phyloP scores from a whole-genome alignment of 2,329 filamentous ascomycete species.

The Aspergillus fumigatus region DNA sequence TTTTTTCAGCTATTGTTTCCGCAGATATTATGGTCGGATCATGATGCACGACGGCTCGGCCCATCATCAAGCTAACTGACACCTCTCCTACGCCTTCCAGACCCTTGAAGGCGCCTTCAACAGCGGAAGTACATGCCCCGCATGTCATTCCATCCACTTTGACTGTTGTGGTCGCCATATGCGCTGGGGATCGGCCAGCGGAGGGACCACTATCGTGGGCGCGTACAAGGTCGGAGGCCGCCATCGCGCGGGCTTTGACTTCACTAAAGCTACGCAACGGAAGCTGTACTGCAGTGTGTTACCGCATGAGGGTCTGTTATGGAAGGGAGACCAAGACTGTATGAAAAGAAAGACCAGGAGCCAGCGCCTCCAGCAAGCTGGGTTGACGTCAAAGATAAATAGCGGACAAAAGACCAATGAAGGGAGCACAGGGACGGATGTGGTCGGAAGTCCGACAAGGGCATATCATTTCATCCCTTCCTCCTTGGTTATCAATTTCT shows the following conservation, averaged over 20 bases:
- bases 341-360: not conserved
- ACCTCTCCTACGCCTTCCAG: constrained; percentile 78
- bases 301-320: constrained; percentile 15
- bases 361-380: not conserved
- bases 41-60: constrained; percentile 90
- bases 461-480: not conserved
- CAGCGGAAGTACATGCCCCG: constrained; percentile 90
- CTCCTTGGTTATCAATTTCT: not conserved
- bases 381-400: not conserved
- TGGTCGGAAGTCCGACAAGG: constrained; percentile 2
- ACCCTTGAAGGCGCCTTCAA: constrained; percentile 83
- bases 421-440: constrained; percentile 6
- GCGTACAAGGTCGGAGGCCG: constrained; percentile 14
- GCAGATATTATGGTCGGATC: constrained; percentile 69
- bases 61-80: constrained; percentile 90
- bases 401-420: not conserved
- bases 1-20: constrained; percentile 74
- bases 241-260: constrained; percentile 14
- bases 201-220: constrained; percentile 14
- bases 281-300: constrained; percentile 7
- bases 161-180: constrained; percentile 85
- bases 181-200: constrained; percentile 40
- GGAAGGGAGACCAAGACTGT: not conserved
- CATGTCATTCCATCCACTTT: constrained; percentile 85
- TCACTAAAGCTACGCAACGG: constrained; percentile 11